Evolutionary conservation across 179 eudicot genomes (phyloP).

Genomic region (Camellia oleifera): DNA sequence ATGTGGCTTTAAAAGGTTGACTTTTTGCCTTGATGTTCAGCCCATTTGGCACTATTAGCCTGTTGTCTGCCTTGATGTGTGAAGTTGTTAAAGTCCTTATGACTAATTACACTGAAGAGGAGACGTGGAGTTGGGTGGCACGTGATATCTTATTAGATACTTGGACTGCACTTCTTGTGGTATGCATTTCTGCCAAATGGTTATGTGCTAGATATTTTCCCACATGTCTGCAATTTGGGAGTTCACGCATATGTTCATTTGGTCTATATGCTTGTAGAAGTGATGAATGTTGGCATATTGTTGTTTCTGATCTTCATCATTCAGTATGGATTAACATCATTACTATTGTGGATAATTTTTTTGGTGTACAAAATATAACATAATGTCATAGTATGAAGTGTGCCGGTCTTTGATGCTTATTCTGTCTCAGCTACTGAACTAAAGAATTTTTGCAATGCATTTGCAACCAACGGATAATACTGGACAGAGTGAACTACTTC

Average conservation of each 20-base stretch:
- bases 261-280: neutral
- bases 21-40: slow-evolving; percentile 43
- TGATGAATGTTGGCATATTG: neutral
- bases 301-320: too few relatives aligned
- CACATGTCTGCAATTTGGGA: neutral
- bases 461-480: slow-evolving; percentile 37
- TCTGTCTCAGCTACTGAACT: slow-evolving; percentile 12
- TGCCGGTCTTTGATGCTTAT: neutral
- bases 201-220: neutral
- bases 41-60: slow-evolving; percentile 81
- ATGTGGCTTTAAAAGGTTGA: too few relatives aligned
- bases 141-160: slow-evolving; percentile 94
- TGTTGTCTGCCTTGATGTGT: slow-evolving; percentile 81
- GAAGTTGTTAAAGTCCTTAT: slow-evolving; percentile 77
- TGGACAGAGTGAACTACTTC: slow-evolving; percentile 43
- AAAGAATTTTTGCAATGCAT: slow-evolving; percentile 4
- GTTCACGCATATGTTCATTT: neutral
- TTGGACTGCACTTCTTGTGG: slow-evolving; percentile 86
- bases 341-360: too few relatives aligned
- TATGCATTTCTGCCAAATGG: slow-evolving; percentile 20
- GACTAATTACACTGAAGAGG: slow-evolving; percentile 67
- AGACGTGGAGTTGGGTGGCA: slow-evolving; percentile 97
- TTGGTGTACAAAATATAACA: neutral
- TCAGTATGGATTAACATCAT: too few relatives aligned
- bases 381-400: neutral